Percentiles rank a stretch among this genome's conserved stretches.
Evolutionary conservation across 352 stramenopile species (phyloP).

Genomic region (Phytophthora megakarya): DNA sequence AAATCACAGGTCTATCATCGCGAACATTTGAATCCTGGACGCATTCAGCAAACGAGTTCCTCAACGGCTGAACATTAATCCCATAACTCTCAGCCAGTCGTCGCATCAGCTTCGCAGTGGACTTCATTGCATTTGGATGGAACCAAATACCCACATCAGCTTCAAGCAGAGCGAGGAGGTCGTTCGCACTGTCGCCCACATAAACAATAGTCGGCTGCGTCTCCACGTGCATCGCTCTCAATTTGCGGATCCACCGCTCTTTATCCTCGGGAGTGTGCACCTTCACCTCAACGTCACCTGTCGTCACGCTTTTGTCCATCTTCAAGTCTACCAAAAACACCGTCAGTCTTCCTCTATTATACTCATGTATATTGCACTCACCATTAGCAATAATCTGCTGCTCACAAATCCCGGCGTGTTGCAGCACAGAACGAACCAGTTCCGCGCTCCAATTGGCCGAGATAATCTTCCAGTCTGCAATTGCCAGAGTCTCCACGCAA

Average conservation of each 20-base stretch:
- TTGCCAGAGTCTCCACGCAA: conserved; percentile 38
- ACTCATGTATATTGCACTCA: conserved; percentile 14
- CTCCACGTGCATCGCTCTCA: conserved; percentile 5
- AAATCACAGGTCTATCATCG: conserved; percentile 26
- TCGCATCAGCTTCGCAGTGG: conserved; percentile 18
- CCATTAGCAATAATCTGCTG: conserved; percentile 60
- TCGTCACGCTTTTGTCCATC: conserved; percentile 48
- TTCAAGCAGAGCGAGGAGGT: conserved; percentile 63
- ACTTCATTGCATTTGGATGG: background rate
- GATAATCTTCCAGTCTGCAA: conserved; percentile 43
- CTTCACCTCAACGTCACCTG: conserved; percentile 52
- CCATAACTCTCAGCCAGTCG: conserved; percentile 41
- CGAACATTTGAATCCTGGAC: background rate
- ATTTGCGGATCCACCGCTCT: conserved; percentile 32
- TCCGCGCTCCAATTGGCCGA: conserved; percentile 69
- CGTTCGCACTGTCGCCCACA: conserved; percentile 71
- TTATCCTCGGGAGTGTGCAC: conserved; percentile 72
- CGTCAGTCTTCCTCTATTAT: background rate
- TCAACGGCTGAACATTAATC: conserved; percentile 38
- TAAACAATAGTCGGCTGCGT: conserved; percentile 41
- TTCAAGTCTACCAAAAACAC: conserved; percentile 46
- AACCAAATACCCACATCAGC: conserved; percentile 69
- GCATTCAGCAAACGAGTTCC: conserved; percentile 24
- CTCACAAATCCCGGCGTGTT: background rate
- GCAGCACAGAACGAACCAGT: conserved; percentile 48